phyloP scores from a whole-genome alignment of 208 protist species.

The Novymonas esmeraldas region DNA sequence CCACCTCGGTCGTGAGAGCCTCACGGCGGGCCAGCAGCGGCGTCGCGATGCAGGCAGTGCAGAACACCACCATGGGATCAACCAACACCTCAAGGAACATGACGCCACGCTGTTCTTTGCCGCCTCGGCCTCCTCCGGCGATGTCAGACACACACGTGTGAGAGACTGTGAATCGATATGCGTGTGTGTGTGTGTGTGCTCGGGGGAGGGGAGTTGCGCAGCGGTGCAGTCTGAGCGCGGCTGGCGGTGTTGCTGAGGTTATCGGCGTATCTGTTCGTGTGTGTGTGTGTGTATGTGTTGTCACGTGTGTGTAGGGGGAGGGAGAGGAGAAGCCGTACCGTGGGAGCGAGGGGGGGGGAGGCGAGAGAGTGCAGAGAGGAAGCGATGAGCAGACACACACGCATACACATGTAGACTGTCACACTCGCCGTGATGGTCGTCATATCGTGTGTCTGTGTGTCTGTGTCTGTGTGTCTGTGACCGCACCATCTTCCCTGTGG shows the following conservation, averaged over 20 bases:
- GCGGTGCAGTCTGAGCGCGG: background rate
- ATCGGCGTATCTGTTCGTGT: background rate
- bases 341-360: too few relatives aligned
- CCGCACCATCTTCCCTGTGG: background rate
- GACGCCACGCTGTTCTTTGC: too few relatives aligned
- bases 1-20: slow-evolving; percentile 30
- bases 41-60: slow-evolving; percentile 47
- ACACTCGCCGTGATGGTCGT: too few relatives aligned
- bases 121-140: too few relatives aligned
- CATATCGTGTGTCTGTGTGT: too few relatives aligned
- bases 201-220: too few relatives aligned
- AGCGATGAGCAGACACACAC: too few relatives aligned
- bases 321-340: too few relatives aligned
- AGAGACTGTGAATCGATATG: background rate
- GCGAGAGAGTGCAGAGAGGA: too few relatives aligned
- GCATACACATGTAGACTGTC: too few relatives aligned
- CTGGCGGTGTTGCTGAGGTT: background rate
- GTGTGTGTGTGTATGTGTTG: slow-evolving; percentile 2
- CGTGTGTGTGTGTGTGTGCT: background rate
- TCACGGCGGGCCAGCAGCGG: slow-evolving; percentile 45
- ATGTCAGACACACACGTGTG: background rate
- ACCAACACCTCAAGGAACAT: slow-evolving; percentile 56
- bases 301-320: too few relatives aligned
- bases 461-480: background rate
- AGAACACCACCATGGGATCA: slow-evolving; percentile 75